Evolutionary conservation across 495 filamentous ascomycete genomes (phyloP).

Genomic region (Arthonia radiata): DNA sequence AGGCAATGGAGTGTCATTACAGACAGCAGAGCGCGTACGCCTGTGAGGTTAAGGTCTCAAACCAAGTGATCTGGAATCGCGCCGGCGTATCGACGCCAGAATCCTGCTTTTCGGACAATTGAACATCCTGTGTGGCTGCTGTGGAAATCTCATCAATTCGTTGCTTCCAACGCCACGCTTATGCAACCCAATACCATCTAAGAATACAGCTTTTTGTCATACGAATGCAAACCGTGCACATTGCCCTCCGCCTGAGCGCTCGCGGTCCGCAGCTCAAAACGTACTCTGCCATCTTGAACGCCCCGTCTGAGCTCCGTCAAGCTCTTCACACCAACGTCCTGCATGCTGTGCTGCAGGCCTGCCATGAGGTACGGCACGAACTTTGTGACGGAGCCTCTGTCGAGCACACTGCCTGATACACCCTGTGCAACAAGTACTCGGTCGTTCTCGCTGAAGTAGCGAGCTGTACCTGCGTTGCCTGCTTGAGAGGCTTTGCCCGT

Average conservation of each 20-base stretch:
- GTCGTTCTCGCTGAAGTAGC: conserved; percentile 96
- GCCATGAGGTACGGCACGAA: conserved; percentile 90
- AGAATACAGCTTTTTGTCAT: conserved; percentile 97
- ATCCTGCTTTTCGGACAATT: no score
- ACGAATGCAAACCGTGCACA: conserved; percentile 88
- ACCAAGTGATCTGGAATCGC: no score
- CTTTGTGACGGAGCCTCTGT: conserved; percentile 63
- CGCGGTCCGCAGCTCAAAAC: conserved; percentile 82
- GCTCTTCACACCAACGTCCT: conserved; percentile 76
- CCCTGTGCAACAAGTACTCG: conserved; percentile 87
- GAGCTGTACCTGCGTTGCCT: conserved; percentile 85
- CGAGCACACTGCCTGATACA: conserved; percentile 52
- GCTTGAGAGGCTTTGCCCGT: conserved; percentile 42
- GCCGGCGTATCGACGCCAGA: no score
- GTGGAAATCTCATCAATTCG: no score
- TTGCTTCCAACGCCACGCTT: no score
- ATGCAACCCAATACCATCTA: no score
- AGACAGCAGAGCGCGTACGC: no score
- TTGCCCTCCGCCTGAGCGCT: conserved; percentile 90
- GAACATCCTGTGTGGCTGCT: no score
- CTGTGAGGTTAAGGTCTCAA: no score
- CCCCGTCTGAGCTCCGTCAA: conserved; percentile 48
- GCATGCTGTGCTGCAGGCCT: conserved; percentile 86
- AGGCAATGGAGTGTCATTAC: no score
- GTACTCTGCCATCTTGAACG: conserved; percentile 50